Conservation (phyloP, 2,329 filamentous ascomycete genomes). For the Gaeumannomyces sp. region DNA sequence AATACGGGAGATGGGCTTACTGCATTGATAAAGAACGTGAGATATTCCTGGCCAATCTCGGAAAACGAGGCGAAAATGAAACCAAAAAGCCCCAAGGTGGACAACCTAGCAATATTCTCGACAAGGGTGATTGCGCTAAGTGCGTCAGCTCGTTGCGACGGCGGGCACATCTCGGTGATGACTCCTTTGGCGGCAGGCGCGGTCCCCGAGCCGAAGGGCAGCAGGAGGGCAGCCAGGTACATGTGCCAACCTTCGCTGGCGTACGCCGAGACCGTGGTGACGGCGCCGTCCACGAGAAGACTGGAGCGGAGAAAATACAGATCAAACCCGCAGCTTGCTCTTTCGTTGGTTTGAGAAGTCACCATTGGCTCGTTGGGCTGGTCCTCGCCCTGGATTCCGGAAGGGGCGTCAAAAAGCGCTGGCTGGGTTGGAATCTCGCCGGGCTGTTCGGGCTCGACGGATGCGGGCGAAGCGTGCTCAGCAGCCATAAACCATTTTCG, state of each 20-base stretch:
- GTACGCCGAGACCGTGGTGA: slow-evolving; percentile 59
- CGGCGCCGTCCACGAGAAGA: slow-evolving; percentile 55
- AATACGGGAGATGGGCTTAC: slow-evolving; percentile 29
- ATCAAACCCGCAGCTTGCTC: slow-evolving; percentile 54
- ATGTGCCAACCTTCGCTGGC: slow-evolving; percentile 61
- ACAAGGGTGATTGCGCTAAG: slow-evolving; percentile 63
- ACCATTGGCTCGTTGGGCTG: slow-evolving; percentile 43
- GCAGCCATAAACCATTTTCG: slow-evolving; percentile 21
- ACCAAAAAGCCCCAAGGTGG: slow-evolving; percentile 61
- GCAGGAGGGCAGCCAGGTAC: slow-evolving; percentile 58
- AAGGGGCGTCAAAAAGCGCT: slow-evolving; percentile 34
- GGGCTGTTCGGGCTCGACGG: not conserved
- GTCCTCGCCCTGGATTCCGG: slow-evolving; percentile 33
- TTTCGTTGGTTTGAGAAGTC: slow-evolving; percentile 28
- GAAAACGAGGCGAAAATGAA: slow-evolving; percentile 60
- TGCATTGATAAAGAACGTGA: slow-evolving; percentile 64
- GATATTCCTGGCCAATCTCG: slow-evolving; percentile 48
- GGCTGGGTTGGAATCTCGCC: slow-evolving; percentile 29
- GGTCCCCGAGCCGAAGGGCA: slow-evolving; percentile 64
- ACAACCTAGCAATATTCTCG: slow-evolving; percentile 60
- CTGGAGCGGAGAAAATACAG: slow-evolving; percentile 62
- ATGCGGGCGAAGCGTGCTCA: not conserved
- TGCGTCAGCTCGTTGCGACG: slow-evolving; percentile 57
- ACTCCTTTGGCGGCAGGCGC: slow-evolving; percentile 65
- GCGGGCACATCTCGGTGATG: slow-evolving; percentile 64